Evolutionary conservation across 208 protist species (phyloP).

Genomic region (Leishmania tropica): DNA sequence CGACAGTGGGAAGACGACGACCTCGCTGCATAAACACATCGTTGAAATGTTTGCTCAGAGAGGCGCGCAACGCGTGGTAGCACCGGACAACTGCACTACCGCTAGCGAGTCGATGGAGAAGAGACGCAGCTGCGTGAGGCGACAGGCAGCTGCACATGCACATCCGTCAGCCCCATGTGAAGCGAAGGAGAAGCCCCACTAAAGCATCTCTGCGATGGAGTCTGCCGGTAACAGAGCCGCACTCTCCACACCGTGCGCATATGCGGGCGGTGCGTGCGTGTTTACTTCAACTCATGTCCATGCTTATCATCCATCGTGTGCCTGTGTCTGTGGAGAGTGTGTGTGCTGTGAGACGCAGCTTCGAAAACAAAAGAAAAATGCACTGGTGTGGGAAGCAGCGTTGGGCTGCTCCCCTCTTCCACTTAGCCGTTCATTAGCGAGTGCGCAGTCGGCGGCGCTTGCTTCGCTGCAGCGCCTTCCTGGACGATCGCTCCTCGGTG

Average conservation of each 20-base stretch:
- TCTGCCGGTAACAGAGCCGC: background rate
- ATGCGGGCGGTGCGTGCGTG: background rate
- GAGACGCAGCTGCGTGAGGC: background rate
- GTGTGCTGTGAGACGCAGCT: background rate
- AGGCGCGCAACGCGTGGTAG: background rate
- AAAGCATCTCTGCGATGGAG: background rate
- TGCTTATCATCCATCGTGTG: background rate
- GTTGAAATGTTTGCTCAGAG: background rate
- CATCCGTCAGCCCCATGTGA: background rate
- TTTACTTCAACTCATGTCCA: background rate
- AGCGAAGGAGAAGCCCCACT: background rate
- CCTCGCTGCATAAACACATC: background rate
- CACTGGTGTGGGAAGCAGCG: background rate
- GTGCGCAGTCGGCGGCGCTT: conserved; percentile 20
- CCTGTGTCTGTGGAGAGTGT: background rate
- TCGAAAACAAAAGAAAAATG: background rate
- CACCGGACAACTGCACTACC: background rate
- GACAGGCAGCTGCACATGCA: background rate
- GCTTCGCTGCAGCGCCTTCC: conserved; percentile 48
- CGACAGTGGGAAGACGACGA: background rate
- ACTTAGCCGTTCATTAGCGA: background rate
- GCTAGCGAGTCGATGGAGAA: background rate
- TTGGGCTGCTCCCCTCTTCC: background rate
- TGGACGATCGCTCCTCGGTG: conserved; percentile 36
- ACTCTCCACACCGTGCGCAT: background rate